Evolutionary conservation across 192 early-diverging fungal genomes (phyloP).

Genomic region (Obelidium mucronatum): DNA sequence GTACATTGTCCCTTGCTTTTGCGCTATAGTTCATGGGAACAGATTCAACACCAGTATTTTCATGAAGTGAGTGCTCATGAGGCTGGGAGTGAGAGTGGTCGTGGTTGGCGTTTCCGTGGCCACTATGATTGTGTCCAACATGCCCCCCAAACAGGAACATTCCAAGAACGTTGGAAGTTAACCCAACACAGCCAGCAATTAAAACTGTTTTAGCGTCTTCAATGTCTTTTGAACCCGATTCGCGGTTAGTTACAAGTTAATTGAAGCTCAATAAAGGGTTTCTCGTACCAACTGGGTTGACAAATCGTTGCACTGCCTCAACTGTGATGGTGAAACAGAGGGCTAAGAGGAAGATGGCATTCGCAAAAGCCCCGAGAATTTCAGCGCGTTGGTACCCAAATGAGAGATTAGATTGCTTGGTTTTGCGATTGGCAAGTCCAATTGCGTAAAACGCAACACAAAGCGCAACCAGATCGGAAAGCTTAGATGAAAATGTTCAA

Average conservation of each 20-base stretch:
- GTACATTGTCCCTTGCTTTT: background rate
- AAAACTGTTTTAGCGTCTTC: slow-evolving; percentile 76
- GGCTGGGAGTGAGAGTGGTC: slow-evolving; percentile 43
- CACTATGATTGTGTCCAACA: slow-evolving; percentile 33
- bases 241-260: background rate
- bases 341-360: slow-evolving; percentile 86
- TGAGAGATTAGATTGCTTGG: slow-evolving; percentile 70
- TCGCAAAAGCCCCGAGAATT: slow-evolving; percentile 90
- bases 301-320: slow-evolving; percentile 85
- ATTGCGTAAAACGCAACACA: slow-evolving; percentile 85
- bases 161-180: slow-evolving; percentile 81
- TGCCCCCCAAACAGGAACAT: slow-evolving; percentile 80
- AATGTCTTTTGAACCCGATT: slow-evolving; percentile 50
- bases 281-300: slow-evolving; percentile 62
- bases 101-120: slow-evolving; percentile 27
- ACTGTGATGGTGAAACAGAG: slow-evolving; percentile 91
- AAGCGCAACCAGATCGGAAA: slow-evolving; percentile 53
- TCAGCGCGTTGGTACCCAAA: slow-evolving; percentile 94
- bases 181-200: slow-evolving; percentile 79
- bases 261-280: background rate
- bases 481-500: slow-evolving; percentile 9
- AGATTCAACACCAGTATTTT: background rate
- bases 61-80: background rate
- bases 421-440: slow-evolving; percentile 65
- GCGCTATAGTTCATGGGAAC: background rate